Base-by-base conservation (phyloP, 768 basidiomycete species). In the Suillus alpinus region DNA sequence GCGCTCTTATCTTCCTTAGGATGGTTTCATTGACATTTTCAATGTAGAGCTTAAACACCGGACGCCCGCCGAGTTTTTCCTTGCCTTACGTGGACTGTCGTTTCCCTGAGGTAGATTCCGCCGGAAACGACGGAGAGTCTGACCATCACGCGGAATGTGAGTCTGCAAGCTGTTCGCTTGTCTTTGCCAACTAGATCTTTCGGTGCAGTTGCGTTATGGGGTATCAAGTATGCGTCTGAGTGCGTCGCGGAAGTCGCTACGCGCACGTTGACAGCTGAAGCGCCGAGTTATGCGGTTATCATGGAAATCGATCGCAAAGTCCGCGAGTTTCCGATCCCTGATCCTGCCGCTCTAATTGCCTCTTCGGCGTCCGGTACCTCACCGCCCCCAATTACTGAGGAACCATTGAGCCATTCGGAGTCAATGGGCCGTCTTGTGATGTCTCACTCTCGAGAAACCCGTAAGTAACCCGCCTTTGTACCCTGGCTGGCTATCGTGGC, bases 231-330 rank as follows among this genome's bases (percentile, higher is more conserved):
- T 67, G 83, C 88, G 0, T 73, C 79, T 3, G 85, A 91, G 65
- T 85, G 84, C 60, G 83, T 88, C 2, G 80, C 88, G 0, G 85
- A 87, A 6, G 85, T 91, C 4, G 81, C 83, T 0, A 71, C 82
- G 6, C 80, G 81, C 13, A 88, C 88, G 0, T 72, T 89, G 36
- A 85, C 84, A 0, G 81, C 88, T 0, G 85, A 88, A 62, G 76
- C 86, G 2, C 88, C 88, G 0, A 82, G 79, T 31, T 88, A 88
- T 63, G 71, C 80, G 0, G 86, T 84, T 4, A 83, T 88, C 62
- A 82, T 87, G 81, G 87, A 87, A 52, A 78, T 88, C 2, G 87
- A 88, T 71, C 78, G 79, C 20, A 87, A 84, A 73, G 83, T 92
- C 16, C 83, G 86, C 57, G 86, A 91, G 62, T 87, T 86, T 59